These are phyloP conservation scores for Penicillium carneum DNA, from an alignment of 2,329 filamentous ascomycete species.

Conservation along the genomic window DNA sequence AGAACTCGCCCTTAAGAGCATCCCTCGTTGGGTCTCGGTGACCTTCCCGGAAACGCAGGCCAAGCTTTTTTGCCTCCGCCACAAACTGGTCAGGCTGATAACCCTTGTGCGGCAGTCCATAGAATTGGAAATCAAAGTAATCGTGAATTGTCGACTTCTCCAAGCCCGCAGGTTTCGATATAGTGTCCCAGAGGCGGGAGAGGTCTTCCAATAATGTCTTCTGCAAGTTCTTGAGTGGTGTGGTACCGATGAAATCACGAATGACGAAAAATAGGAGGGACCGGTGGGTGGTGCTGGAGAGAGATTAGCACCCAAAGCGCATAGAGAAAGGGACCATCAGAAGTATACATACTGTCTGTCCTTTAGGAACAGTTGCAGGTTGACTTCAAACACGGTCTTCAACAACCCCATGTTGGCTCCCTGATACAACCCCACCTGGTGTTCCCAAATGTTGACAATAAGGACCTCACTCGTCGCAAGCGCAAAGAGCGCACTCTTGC, in stretches of 20 bases:
- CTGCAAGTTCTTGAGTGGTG: conserved; percentile 86
- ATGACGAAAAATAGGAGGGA: conserved; percentile 98
- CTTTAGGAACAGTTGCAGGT: conserved; percentile 94
- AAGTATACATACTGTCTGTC: conserved; percentile 75
- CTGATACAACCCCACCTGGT: conserved; percentile 96
- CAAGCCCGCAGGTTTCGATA: conserved; percentile 88
- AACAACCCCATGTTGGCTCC: conserved; percentile 98
- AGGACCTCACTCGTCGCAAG: conserved; percentile 96
- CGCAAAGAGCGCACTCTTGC: conserved; percentile 96
- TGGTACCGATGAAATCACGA: conserved; percentile 91
- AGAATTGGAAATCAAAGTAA: conserved; percentile 98
- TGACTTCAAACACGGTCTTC: conserved; percentile 99
- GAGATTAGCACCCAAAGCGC: conserved; percentile 23
- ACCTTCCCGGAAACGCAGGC: conserved; percentile 80
- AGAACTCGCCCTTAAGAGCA: conserved; percentile 70
- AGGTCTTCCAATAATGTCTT: conserved; percentile 90
- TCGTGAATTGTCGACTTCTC: conserved; percentile 91
- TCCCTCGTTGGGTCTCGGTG: conserved; percentile 72
- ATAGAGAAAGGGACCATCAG: neutral
- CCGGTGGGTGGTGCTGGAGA: conserved; percentile 75
- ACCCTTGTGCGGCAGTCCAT: conserved; percentile 94
- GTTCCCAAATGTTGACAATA: conserved; percentile 99
- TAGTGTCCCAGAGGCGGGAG: conserved; percentile 86
- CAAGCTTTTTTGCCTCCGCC: conserved; percentile 78
- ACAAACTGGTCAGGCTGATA: conserved; percentile 91